A percentile compares a stretch with the other conserved stretches of the same genome.
These are phyloP conservation scores for Globisporangium splendens DNA, from an alignment of 352 stramenopile species.

Conservation along the genomic window DNA sequence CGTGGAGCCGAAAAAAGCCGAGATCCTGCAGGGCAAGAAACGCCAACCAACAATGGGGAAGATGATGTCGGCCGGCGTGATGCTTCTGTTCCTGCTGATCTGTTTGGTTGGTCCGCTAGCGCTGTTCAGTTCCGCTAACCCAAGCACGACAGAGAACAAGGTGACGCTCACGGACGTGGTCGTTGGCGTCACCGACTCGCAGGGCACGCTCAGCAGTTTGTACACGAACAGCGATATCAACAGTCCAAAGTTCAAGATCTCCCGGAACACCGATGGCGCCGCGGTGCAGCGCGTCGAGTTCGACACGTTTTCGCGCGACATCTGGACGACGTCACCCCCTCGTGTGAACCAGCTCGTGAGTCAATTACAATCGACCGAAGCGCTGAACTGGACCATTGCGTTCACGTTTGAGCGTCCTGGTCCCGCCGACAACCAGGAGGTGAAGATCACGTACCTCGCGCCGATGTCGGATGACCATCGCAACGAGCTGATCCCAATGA, in stretches of 20 bases:
- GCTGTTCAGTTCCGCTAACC: constrained; percentile 86
- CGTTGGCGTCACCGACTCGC: constrained; percentile 71
- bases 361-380: constrained; percentile 64
- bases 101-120: constrained; percentile 75
- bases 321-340: constrained; percentile 71
- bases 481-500: constrained; percentile 67
- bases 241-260: constrained; percentile 59
- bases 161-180: constrained; percentile 57
- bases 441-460: constrained; percentile 48
- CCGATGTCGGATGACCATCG: constrained; percentile 54
- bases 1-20: constrained; percentile 35
- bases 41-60: constrained; percentile 68
- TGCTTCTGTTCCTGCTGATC: constrained; percentile 73
- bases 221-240: constrained; percentile 78
- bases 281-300: constrained; percentile 78
- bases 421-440: constrained; percentile 51
- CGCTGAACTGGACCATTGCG: constrained; percentile 68
- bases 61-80: constrained; percentile 66
- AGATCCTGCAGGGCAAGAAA: constrained; percentile 76
- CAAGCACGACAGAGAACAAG: constrained; percentile 69
- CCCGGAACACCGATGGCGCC: constrained; percentile 66
- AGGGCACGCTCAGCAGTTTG: constrained; percentile 71
- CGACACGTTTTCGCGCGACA: constrained; percentile 67
- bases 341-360: constrained; percentile 65
- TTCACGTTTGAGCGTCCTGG: constrained; percentile 70